phyloP scores from a whole-genome alignment of 2,329 filamentous ascomycete species.

The Allantophomopsis cytisporea region DNA sequence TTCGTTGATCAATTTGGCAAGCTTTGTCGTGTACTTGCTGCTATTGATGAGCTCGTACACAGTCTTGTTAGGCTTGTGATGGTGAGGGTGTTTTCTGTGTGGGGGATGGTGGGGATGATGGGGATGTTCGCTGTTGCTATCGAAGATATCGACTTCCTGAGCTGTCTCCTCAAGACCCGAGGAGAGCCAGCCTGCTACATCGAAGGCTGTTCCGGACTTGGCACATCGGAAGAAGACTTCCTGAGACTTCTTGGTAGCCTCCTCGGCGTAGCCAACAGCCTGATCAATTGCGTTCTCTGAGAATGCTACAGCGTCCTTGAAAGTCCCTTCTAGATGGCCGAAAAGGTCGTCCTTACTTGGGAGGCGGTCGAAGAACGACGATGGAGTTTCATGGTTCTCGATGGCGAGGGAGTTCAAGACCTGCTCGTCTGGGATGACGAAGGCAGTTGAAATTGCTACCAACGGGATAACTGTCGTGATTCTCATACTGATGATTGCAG shows the following conservation, averaged over 20 bases:
- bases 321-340: constrained; percentile 11
- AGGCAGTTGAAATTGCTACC: constrained; percentile 31
- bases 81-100: constrained; percentile 10
- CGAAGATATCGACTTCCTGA: constrained; percentile 15
- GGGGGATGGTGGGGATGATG: constrained; percentile 17
- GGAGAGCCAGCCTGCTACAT: constrained; percentile 16
- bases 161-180: constrained; percentile 19
- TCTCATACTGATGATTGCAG: constrained; percentile 16
- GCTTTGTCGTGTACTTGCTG: constrained; percentile 64
- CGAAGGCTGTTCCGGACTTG: constrained; percentile 16
- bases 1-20: constrained; percentile 62
- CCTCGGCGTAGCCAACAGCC: constrained; percentile 12
- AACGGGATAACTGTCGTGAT: constrained; percentile 29
- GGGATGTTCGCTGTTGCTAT: constrained; percentile 5
- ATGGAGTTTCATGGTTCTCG: constrained; percentile 18
- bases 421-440: constrained; percentile 36
- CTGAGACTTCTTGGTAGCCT: constrained; percentile 8
- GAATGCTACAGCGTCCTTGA: constrained; percentile 12
- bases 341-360: constrained; percentile 18
- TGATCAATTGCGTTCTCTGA: constrained; percentile 16
- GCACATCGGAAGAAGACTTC: constrained; percentile 14
- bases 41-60: constrained; percentile 69
- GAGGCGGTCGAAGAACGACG: constrained; percentile 17
- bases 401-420: constrained; percentile 27
- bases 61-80: constrained; percentile 47